Evolutionary conservation across 331 rosid genomes (phyloP), one percentile per base, ranked within the genome.

Genomic region (Dryas integrifolia): DNA sequence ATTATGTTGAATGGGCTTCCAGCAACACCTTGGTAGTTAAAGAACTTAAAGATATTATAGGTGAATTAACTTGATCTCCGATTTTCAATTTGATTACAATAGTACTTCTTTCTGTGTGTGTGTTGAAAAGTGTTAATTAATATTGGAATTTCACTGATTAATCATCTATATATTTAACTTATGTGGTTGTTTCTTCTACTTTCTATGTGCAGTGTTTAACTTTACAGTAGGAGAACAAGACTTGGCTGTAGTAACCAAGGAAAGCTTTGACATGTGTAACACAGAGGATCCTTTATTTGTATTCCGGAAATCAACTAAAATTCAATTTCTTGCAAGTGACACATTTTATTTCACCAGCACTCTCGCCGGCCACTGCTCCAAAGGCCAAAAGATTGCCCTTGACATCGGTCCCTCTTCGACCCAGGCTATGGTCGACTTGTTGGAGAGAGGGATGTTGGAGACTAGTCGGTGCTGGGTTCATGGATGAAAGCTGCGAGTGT

Each of bases 201-300:
- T 21, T 21, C 24, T 21, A 0, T 21, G 24, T 21, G 74, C 24
- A 70, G 74, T 11, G 55, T 70, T 70, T 48, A 8, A 70, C 43
- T 70, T 70, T 43, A 5, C 7, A 18, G 65, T 1, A 7, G 74
- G 65, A 13, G 74, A 56, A 24, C 65, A 70, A 43, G 65, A 70
- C 65, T 43, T 56, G 74, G 74, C 43, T 35, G 7, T 41, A 1
- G 53, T 70, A 21, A 70, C 65, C 64, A 21, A 6, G 65, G 65
- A 70, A 2, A 52, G 43, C 8, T 70, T 16, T 9, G 53, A 7
- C 9, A 55, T 15, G 24, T 70, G 65, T 13, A 41, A 56, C 65
- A 70, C 65, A 2, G 65, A 44, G 10, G 15, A 43, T 2, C 65
- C 74, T 21, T 24, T 70, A 6, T 3, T 11, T 18, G 44, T 55